Percentiles rank a stretch among this genome's conserved stretches.
Conservation (phyloP, 306 rosid species). For the Corylus heterophylla region DNA sequence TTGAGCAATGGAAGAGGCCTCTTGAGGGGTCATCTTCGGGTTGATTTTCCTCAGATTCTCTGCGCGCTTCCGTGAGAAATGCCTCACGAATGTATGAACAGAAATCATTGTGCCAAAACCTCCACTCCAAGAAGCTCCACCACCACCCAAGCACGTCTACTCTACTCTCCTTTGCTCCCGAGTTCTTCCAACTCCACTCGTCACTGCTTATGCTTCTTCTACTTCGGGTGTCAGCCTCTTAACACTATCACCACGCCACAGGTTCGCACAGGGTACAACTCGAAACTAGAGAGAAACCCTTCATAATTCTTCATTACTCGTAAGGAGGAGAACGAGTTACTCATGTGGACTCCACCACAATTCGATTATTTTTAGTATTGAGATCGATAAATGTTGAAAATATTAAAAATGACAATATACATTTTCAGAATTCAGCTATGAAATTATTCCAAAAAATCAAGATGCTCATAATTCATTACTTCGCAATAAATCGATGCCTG, state of each 20-base stretch:
- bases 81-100: constrained; percentile 30
- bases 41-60: constrained; percentile 56
- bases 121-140: background rate
- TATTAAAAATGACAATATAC: too few species aligned
- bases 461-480: too few species aligned
- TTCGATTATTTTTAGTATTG: background rate
- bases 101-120: background rate
- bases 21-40: constrained; percentile 45
- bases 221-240: background rate
- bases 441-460: too few species aligned
- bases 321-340: background rate
- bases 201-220: background rate
- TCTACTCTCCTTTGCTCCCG: background rate
- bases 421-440: too few species aligned
- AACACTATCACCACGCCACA: background rate
- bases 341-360: background rate
- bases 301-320: background rate
- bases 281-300: background rate
- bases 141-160: background rate
- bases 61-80: constrained; percentile 47
- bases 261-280: background rate
- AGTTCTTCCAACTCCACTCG: background rate
- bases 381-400: too few species aligned
- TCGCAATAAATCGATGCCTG: too few species aligned
- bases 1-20: constrained; percentile 48